Evolutionary conservation across 2,329 filamentous ascomycete genomes (phyloP), one percentile per base, ranked within the genome.

Genomic region (Diaporthe eres): DNA sequence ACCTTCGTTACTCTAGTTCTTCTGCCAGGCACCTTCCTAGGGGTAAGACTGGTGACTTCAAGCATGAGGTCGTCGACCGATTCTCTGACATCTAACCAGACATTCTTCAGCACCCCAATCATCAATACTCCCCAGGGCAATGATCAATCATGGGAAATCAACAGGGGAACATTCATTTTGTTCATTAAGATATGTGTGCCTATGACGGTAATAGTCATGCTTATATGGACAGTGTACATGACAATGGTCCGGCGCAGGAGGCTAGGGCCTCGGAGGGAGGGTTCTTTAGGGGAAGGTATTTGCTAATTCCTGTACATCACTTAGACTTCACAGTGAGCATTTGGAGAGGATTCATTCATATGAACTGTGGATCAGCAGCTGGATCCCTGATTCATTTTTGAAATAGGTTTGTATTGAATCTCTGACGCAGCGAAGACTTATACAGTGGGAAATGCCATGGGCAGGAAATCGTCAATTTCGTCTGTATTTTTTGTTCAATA

Each of bases 1-100:
- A 83, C 81, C 0, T 76, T 80, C 28, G 77, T 83, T 10, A 81
- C 81, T 9, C 78, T 83, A 19, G 78, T 81, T 1, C 82, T 82
- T 49, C 77, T 83, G 7, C 82, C 82, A 13, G 81, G 79, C 0
- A 82, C 81, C 6, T 82, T 83, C 57, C 75, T 83, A 22, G 72
- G 61, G 31, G 72, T 74, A 74, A 74, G 72, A 70, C 42, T 60
- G 70, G n/a, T 72, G 70, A 60, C 70, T 60, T 72, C 63, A 44
- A 22, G 19, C 3, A 31, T 70, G 61, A 39, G 49, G 53, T 65
- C 53, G 31, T 57, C 53, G 19, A 49, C 60, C 42, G n/a, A 22
- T 42, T 60, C 39, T 72, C 55, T 72, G 39, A 72, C 70, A 60
- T 72, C 55, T 72, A 31, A 57, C 53, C 73, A 74, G 73, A 74